Evolutionary conservation across 2,329 filamentous ascomycete species (phyloP).

Genomic region (Leptographium wingfieldii): DNA sequence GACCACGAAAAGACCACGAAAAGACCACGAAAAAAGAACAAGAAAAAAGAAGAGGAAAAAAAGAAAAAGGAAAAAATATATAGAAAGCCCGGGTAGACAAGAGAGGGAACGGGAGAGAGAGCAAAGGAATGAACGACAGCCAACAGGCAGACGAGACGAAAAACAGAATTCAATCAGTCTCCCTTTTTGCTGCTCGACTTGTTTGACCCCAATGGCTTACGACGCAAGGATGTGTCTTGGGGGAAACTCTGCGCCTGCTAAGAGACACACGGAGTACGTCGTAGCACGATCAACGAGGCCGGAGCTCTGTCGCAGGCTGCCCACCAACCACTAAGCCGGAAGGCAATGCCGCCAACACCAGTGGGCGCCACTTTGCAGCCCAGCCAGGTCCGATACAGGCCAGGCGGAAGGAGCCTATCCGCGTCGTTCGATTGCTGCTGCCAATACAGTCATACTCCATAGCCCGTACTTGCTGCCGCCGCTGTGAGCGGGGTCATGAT

Average conservation of each 20-base stretch:
- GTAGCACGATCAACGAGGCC: background rate
- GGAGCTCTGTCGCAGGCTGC: background rate
- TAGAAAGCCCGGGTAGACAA: background rate
- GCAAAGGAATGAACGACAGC: background rate
- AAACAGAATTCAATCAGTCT: background rate
- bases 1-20: background rate
- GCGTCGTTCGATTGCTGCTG: slow-evolving; percentile 10
- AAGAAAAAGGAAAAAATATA: background rate
- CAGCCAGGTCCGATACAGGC: slow-evolving; percentile 6
- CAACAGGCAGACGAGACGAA: background rate
- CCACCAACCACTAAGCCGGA: background rate
- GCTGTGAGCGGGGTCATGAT: background rate
- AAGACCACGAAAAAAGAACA: background rate
- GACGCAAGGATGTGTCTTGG: background rate
- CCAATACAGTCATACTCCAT: background rate
- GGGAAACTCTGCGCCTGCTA: background rate
- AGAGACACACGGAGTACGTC: too few species aligned
- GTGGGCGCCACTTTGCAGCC: background rate
- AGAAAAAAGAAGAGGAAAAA: background rate
- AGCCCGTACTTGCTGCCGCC: background rate
- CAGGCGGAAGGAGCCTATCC: slow-evolving; percentile 8
- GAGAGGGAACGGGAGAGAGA: background rate
- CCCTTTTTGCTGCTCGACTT: background rate
- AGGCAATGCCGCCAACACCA: background rate
- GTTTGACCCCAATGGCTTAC: background rate